Percentiles rank a stretch among this genome's conserved stretches.
Conservation (phyloP, 257 asterid genomes). For the Solanum medicagineum region DNA sequence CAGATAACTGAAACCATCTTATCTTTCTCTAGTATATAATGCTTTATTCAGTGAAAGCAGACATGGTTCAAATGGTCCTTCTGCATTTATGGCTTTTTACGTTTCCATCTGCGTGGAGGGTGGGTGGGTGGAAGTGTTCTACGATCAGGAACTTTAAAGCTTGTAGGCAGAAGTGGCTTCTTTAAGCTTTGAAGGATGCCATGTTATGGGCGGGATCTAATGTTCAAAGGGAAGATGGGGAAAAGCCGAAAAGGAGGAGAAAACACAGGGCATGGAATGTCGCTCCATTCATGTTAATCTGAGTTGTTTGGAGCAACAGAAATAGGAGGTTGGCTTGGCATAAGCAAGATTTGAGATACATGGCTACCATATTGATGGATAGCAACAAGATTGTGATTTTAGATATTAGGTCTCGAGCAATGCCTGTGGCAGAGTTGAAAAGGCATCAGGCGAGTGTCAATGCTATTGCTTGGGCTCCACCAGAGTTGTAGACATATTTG, state of each 20-base stretch:
- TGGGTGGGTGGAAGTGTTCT: neutral
- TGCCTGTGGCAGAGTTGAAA: no score
- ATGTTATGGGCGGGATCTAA: neutral
- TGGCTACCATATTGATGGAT: no score
- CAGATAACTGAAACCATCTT: neutral
- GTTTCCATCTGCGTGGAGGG: neutral
- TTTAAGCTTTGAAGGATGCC: neutral
- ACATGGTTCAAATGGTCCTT: neutral
- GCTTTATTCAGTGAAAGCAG: neutral
- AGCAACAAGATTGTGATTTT: no score
- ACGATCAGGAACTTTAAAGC: neutral
- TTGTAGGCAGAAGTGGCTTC: neutral
- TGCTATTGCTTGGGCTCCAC: no score
- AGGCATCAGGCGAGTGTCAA: no score
- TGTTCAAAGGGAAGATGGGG: neutral
- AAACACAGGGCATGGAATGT: neutral
- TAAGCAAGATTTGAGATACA: no score
- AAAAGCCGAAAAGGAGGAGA: neutral
- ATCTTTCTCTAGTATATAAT: neutral
- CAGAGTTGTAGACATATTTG: no score
- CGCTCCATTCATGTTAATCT: neutral
- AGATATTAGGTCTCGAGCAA: no score
- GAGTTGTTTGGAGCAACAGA: neutral
- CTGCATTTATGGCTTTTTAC: neutral
- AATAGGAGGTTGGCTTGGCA: neutral